These are phyloP conservation scores for Plectosphaerella cucumerina DNA, from an alignment of 2,329 filamentous ascomycete genomes.

Conservation along the genomic window DNA sequence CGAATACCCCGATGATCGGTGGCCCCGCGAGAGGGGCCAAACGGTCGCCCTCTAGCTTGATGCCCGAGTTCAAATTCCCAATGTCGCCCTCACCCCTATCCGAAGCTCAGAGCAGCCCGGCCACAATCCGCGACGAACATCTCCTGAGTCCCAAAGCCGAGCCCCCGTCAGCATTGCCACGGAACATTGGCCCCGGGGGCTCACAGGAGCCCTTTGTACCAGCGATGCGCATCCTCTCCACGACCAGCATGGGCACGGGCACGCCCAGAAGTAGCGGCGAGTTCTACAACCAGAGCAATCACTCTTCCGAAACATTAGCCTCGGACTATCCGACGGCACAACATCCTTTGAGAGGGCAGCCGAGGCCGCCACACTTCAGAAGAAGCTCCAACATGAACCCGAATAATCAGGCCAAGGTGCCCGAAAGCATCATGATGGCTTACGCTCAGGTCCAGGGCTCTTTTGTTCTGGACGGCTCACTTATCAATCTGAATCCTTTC, in stretches of 20 bases:
- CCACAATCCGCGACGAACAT: slow-evolving; percentile 28
- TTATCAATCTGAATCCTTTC: slow-evolving; percentile 85
- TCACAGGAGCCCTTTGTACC: slow-evolving; percentile 55
- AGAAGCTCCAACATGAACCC: slow-evolving; percentile 39
- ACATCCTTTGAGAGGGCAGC: slow-evolving; percentile 16
- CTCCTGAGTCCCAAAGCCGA: slow-evolving; percentile 32
- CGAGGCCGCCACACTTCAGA: slow-evolving; percentile 39
- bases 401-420: slow-evolving; percentile 41
- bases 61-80: slow-evolving; percentile 56
- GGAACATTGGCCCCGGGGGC: neutral
- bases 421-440: slow-evolving; percentile 94
- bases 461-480: slow-evolving; percentile 85
- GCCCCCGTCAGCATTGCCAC: slow-evolving; percentile 19
- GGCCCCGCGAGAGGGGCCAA: slow-evolving; percentile 32
- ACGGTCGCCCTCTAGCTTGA: slow-evolving; percentile 34
- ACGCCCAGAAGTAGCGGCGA: slow-evolving; percentile 91
- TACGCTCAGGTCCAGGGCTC: slow-evolving; percentile 92
- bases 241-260: slow-evolving; percentile 67
- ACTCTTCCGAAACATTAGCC: slow-evolving; percentile 86
- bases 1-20: slow-evolving; percentile 37
- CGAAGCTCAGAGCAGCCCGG: slow-evolving; percentile 23
- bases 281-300: slow-evolving; percentile 92
- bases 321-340: slow-evolving; percentile 71
- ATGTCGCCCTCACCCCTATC: slow-evolving; percentile 37
- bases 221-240: slow-evolving; percentile 68